Percentiles rank a stretch among this genome's conserved stretches.
Conservation (phyloP, 441 rosid species). For the Viola pubescens region DNA sequence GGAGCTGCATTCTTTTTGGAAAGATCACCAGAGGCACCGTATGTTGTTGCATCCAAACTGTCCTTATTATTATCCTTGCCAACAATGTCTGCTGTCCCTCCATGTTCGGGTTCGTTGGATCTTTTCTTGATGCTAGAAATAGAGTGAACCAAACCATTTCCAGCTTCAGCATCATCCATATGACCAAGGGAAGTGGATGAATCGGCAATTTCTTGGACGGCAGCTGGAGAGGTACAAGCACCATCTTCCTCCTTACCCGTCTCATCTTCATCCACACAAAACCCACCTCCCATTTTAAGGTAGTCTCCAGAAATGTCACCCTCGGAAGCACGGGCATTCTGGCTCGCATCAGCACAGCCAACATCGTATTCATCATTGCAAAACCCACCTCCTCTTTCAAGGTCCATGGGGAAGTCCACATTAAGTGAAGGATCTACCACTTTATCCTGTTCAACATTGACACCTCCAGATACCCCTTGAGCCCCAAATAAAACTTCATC, state of each 20-base stretch:
- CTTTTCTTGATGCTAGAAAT: slow-evolving; percentile 8
- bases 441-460: slow-evolving; percentile 17
- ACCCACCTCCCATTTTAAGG: slow-evolving; percentile 60
- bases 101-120: slow-evolving; percentile 6
- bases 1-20: slow-evolving; percentile 15
- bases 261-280: slow-evolving; percentile 51
- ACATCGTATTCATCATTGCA: slow-evolving; percentile 39
- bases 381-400: slow-evolving; percentile 48
- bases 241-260: slow-evolving; percentile 19
- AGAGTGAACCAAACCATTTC: slow-evolving; percentile 3
- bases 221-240: slow-evolving; percentile 6
- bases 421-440: slow-evolving; percentile 20
- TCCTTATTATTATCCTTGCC: background rate
- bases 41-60: slow-evolving; percentile 14
- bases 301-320: slow-evolving; percentile 31
- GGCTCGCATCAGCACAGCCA: slow-evolving; percentile 21
- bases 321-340: slow-evolving; percentile 18
- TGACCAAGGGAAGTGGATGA: slow-evolving; percentile 4
- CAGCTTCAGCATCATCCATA: slow-evolving; percentile 13
- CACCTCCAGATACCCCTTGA: slow-evolving; percentile 16
- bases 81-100: slow-evolving; percentile 5
- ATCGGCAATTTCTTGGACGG: slow-evolving; percentile 11
- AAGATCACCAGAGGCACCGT: slow-evolving; percentile 17
- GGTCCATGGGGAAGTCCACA: slow-evolving; percentile 20
- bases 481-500: slow-evolving; percentile 19